These are phyloP conservation scores for Acanthochlamys bracteata DNA, from an alignment of 106 monocot species.

Conservation along the genomic window DNA sequence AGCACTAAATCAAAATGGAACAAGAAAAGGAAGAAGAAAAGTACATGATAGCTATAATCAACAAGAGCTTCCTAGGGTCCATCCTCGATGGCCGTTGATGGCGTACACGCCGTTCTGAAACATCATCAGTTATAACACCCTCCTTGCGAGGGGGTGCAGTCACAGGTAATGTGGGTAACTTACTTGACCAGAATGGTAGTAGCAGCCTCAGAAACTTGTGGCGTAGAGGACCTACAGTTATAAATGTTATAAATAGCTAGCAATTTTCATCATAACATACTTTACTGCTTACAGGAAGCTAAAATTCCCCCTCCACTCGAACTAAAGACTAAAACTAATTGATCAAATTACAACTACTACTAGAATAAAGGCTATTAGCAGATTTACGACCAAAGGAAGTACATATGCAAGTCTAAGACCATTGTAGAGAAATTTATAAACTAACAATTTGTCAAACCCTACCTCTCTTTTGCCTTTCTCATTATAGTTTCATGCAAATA, in stretches of 20 bases:
- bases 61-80: slow-evolving; percentile 87
- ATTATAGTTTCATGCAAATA: too few species aligned
- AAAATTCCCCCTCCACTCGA: background rate
- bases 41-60: slow-evolving; percentile 79
- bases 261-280: background rate
- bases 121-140: slow-evolving; percentile 38
- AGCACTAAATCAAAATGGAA: background rate
- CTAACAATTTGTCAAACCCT: too few species aligned
- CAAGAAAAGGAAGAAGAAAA: background rate
- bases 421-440: too few species aligned
- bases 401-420: too few species aligned
- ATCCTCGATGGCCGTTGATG: slow-evolving; percentile 74
- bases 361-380: too few species aligned
- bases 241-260: background rate
- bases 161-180: slow-evolving; percentile 83
- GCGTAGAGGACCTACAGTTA: slow-evolving; percentile 45
- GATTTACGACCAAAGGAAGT: too few species aligned
- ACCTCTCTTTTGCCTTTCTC: too few species aligned
- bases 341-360: too few species aligned
- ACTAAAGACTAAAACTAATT: too few species aligned
- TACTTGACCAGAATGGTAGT: slow-evolving; percentile 93
- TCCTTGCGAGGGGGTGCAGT: slow-evolving; percentile 84
- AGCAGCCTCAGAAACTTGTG: slow-evolving; percentile 81
- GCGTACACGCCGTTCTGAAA: slow-evolving; percentile 57
- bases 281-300: background rate